Percentiles rank a stretch among this genome's conserved stretches.
Evolutionary conservation across 306 rosid genomes (phyloP).

Genomic region (Macrotyloma uniflorum): DNA sequence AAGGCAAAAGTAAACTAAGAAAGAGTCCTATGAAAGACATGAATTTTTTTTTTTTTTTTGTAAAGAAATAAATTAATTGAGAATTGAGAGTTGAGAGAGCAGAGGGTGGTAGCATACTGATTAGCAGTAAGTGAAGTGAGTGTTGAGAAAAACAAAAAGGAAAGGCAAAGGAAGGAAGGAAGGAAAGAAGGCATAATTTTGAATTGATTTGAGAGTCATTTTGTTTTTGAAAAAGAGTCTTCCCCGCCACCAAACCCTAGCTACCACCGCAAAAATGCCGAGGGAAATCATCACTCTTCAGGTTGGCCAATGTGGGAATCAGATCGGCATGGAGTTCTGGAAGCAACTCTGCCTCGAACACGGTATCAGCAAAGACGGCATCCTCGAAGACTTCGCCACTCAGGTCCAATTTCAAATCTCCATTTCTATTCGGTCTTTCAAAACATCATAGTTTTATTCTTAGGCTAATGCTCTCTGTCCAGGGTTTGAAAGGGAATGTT

Average conservation of each 20-base stretch:
- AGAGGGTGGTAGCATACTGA: no score
- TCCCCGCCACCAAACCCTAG: constrained; percentile 63
- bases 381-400: constrained; percentile 97
- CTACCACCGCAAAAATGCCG: constrained; percentile 66
- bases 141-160: neutral
- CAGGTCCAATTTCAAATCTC: constrained; percentile 51
- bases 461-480: neutral
- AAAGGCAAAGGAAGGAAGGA: neutral
- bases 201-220: neutral
- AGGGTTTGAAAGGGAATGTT: no score
- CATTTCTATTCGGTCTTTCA: neutral
- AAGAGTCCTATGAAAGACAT: no score
- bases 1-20: neutral
- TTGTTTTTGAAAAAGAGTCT: constrained; percentile 34
- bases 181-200: neutral
- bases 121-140: neutral
- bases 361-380: constrained; percentile 96
- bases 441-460: neutral
- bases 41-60: no score
- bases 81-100: neutral
- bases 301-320: constrained; percentile 99
- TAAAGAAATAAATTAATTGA: neutral
- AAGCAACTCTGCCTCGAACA: constrained; percentile 99
- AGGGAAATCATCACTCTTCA: constrained; percentile 93
- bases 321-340: constrained; percentile 99